Conservation (phyloP, 352 stramenopile species). For the Aphanomyces astaci region DNA sequence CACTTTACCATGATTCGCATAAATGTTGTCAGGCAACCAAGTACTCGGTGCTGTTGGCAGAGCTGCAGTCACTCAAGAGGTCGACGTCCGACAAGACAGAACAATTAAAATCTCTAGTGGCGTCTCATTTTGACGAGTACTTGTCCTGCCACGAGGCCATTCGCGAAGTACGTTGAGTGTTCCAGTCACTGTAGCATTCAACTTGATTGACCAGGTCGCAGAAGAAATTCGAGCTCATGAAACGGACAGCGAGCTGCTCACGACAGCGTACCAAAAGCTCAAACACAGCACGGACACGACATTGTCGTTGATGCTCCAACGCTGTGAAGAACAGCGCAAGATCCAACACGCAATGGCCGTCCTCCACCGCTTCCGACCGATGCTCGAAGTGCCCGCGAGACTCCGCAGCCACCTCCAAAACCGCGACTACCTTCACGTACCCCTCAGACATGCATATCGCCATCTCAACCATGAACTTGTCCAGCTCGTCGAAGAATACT, state of each 20-base stretch:
- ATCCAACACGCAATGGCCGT: constrained; percentile 70
- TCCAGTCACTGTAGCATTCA: not conserved
- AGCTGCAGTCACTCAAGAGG: constrained; percentile 60
- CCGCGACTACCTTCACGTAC: constrained; percentile 54
- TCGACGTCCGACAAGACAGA: constrained; percentile 76
- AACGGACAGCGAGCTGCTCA: constrained; percentile 44
- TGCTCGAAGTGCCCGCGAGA: constrained; percentile 67
- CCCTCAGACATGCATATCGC: not conserved
- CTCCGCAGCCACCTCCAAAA: constrained; percentile 59
- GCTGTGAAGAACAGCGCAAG: constrained; percentile 60
- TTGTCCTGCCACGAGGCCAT: constrained; percentile 74
- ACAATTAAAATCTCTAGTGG: constrained; percentile 75
- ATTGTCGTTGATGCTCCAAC: constrained; percentile 67
- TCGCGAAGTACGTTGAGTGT: constrained; percentile 24
- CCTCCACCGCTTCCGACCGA: constrained; percentile 50
- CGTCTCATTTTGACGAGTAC: constrained; percentile 77
- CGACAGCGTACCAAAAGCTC: constrained; percentile 46
- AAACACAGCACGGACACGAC: constrained; percentile 54
- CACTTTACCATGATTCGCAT: not conserved
- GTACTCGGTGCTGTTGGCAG: constrained; percentile 47
- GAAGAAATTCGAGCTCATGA: constrained; percentile 58
- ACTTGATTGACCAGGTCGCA: constrained; percentile 25
- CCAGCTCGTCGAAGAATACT: constrained; percentile 56
- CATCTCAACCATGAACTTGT: not conserved
- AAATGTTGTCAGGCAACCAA: constrained; percentile 58